Conservation (phyloP, 495 filamentous ascomycete species). For the Aspergillus panamensis region DNA sequence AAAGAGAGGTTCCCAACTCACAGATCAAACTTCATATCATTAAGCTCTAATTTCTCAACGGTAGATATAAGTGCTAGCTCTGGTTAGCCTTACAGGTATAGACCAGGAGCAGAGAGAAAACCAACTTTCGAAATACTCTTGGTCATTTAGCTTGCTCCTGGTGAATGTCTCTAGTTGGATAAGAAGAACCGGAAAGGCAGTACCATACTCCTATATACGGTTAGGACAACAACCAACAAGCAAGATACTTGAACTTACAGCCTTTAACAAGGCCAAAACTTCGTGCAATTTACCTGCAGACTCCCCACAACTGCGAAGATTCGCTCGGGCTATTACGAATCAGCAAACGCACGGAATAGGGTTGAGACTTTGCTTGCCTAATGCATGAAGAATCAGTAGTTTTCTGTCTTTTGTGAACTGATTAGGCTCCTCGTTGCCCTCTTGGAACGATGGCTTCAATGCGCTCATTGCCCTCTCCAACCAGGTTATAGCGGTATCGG, state of each 20-base stretch:
- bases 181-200: constrained; percentile 62
- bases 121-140: constrained; percentile 46
- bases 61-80: constrained; percentile 8
- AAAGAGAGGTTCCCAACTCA: not conserved
- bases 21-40: constrained; percentile 5
- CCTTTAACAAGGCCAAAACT: constrained; percentile 17
- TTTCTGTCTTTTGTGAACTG: constrained; percentile 52
- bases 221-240: constrained; percentile 11
- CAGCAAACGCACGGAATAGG: not conserved
- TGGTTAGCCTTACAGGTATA: not conserved
- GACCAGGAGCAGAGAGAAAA: not conserved
- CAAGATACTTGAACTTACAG: constrained; percentile 18
- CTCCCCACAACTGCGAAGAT: constrained; percentile 14
- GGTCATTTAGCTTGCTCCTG: constrained; percentile 29
- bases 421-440: constrained; percentile 49
- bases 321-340: constrained; percentile 24
- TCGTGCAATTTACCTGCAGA: constrained; percentile 6
- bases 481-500: constrained; percentile 62
- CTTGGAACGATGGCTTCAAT: constrained; percentile 51
- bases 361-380: constrained; percentile 14
- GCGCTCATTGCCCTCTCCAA: constrained; percentile 64
- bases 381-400: constrained; percentile 58
- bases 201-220: constrained; percentile 49
- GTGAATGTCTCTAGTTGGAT: constrained; percentile 64
- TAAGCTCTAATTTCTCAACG: not conserved